These are phyloP conservation scores for Chlamydomonas incerta DNA, from an alignment of 139 green algal genomes.

Conservation along the genomic window DNA sequence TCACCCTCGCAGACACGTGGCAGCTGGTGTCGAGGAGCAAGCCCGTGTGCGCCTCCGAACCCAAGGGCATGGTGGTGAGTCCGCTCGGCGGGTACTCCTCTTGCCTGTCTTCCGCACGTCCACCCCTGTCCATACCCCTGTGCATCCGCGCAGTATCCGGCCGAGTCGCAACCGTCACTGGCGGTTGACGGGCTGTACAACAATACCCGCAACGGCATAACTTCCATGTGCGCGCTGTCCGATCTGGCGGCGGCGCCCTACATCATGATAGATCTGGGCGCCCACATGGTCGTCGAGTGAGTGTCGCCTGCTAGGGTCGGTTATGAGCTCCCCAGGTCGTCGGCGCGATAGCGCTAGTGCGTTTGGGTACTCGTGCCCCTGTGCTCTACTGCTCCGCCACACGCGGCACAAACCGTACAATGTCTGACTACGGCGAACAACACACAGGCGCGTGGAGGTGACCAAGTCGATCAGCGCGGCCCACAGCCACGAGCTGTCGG, in stretches of 20 bases:
- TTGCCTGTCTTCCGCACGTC: too few species aligned
- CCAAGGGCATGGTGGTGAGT: too few species aligned
- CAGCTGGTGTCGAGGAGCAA: slow-evolving; percentile 3
- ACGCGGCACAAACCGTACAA: too few species aligned
- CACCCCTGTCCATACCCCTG: too few species aligned
- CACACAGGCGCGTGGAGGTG: slow-evolving; percentile 40
- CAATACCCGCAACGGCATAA: neutral
- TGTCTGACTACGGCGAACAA: too few species aligned
- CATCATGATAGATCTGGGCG: slow-evolving; percentile 14
- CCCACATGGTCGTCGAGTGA: neutral
- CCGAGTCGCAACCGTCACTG: neutral
- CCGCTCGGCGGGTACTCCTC: too few species aligned
- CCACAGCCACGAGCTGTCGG: neutral
- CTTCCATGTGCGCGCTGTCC: neutral
- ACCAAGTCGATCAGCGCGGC: neutral
- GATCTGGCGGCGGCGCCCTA: neutral
- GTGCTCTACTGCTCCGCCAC: too few species aligned
- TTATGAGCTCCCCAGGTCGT: too few species aligned
- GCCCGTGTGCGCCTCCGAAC: neutral
- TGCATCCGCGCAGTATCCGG: neutral
- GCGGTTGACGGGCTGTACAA: slow-evolving; percentile 39
- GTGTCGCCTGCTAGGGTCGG: too few species aligned
- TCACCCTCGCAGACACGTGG: neutral
- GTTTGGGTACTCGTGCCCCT: too few species aligned
- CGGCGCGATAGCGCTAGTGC: too few species aligned